A percentile compares a stretch with the other conserved stretches of the same genome.
These are phyloP conservation scores for Paradendryphiella salina DNA, from an alignment of 2,329 filamentous ascomycete genomes.

Conservation along the genomic window DNA sequence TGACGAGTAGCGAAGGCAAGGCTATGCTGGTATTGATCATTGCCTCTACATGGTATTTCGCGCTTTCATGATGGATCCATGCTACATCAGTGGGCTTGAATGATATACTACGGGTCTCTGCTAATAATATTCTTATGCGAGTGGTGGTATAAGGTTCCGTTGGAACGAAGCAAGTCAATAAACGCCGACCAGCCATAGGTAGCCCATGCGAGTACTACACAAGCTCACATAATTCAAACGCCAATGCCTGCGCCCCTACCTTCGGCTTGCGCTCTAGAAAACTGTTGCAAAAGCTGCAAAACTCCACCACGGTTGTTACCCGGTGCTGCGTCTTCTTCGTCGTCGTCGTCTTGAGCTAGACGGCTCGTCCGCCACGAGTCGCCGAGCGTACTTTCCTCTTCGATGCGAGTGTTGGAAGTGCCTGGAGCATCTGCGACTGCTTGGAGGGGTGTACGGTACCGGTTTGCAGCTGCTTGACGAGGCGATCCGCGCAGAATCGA, in stretches of 20 bases:
- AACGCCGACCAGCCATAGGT: constrained; percentile 6
- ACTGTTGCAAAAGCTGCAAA: constrained; percentile 67
- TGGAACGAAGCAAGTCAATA: not conserved
- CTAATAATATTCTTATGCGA: constrained; percentile 4
- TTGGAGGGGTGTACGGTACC: constrained; percentile 48
- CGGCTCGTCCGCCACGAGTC: constrained; percentile 58
- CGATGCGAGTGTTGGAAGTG: constrained; percentile 39
- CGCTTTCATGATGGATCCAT: not conserved
- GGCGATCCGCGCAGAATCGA: constrained; percentile 50
- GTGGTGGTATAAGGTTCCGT: constrained; percentile 5
- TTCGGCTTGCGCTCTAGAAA: constrained; percentile 63
- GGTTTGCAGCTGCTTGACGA: constrained; percentile 52
- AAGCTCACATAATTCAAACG: constrained; percentile 20
- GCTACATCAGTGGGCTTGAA: not conserved
- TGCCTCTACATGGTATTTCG: not conserved
- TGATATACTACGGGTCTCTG: not conserved
- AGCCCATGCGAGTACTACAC: constrained; percentile 8
- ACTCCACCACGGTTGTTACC: constrained; percentile 58
- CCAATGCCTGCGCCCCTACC: constrained; percentile 48
- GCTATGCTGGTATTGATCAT: not conserved
- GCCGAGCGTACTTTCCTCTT: constrained; percentile 63
- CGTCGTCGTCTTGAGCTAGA: constrained; percentile 52
- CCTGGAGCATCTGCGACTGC: constrained; percentile 20
- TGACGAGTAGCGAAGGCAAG: not conserved
- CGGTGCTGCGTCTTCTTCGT: constrained; percentile 51